Base-by-base conservation (phyloP, 257 asterid genomes). In the Capsicum baccatum region DNA sequence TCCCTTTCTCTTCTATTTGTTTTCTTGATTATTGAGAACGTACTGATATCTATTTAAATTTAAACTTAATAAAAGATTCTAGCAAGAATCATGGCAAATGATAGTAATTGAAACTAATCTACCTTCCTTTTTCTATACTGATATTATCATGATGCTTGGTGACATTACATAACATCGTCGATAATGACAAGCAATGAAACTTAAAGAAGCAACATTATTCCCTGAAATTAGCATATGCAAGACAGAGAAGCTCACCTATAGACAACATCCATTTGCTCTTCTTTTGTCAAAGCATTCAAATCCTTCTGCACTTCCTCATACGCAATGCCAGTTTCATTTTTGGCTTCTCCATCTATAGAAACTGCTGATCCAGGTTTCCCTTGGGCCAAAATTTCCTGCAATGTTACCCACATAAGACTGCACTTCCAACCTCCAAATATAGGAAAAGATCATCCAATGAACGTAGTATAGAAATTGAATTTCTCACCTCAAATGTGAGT, bases 221-320 rank as follows among this genome's bases (percentile, higher is more conserved):
- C 59, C 37, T 50, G 81, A 74, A 50, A 74, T 14, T 50, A 50
- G 44, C 2, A 74, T 12, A 74, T 62, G 79, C 66, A 79, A 80
- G 81, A 37, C 80, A 81, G 9, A 78, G 83, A 83, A 63, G 67
- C 93, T 88, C 84, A 94, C 99, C 97, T 93, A 86, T 87, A 88
- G 81, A 96, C 93, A 26, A 91, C 92, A 91, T 92, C 97, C 97
- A 94, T 94, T 79, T 94, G 98, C 88, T 96, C 99, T 90, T 96
- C 98, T 87, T 82, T 89, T 11, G 98, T 91, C 83, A 96, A 85
- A 60, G 97, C 92, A 88, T 88, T 91, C 71, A 91, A 63, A 89
- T 96, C 97, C 90, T 92, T 94, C 92, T 87, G 88, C 84, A 96
- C 91, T 86, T 91, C 83, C 91, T 91, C 94, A 84, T 85, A 92